Evolutionary conservation across 176 grass and related monocot species (phyloP), one percentile per base, ranked within the genome.

Genomic region (Carex kokanica): DNA sequence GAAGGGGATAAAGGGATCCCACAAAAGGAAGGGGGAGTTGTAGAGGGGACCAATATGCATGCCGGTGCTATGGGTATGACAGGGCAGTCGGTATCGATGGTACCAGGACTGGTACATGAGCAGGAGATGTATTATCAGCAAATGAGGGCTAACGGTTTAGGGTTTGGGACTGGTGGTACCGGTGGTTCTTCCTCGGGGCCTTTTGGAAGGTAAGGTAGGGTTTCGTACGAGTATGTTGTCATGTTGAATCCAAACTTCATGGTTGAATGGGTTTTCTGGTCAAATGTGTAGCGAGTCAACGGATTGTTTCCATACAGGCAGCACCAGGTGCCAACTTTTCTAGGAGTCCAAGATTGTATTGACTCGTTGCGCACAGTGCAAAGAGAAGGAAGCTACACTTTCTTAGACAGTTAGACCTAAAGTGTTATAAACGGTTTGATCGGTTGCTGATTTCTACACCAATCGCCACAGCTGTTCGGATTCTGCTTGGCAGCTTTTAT

Each of bases 1-100:
- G 95, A 98, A 83, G 95, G 95, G 73, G 95, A 98, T 63, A 98
- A 88, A 89, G 27, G 36, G 0, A 61, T 16, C 5, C 65, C 75
- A 40, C 79, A 80, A 63, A 91, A 89, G 81, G 86, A 84, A 49
- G 88, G 57, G 17, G 82, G 13, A 16, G 29, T 38, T 4, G 27
- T 38, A 4, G 84, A 73, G 7, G 85, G 73, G 6, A 85, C 87
- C 65, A 79, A 86, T 88, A 86, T 87, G 55, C 89, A 86, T 85
- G 84, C 77, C 9, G 64, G 57, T 47, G 25, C 32, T 14, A 65
- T 13, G 18, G 73, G 18, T 20, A 74, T 6, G 64, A 81, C 0
- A 65, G 77, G 0, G 24, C 52, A 13, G 45, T 54, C 23, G 15
- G 80, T 18, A 73, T 82, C 16, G 14, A 82, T 52, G 88, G 88